A percentile compares a stretch with the other conserved stretches of the same genome.
Conservation (phyloP, 805 yeast species). For the Metschnikowia sp. region DNA sequence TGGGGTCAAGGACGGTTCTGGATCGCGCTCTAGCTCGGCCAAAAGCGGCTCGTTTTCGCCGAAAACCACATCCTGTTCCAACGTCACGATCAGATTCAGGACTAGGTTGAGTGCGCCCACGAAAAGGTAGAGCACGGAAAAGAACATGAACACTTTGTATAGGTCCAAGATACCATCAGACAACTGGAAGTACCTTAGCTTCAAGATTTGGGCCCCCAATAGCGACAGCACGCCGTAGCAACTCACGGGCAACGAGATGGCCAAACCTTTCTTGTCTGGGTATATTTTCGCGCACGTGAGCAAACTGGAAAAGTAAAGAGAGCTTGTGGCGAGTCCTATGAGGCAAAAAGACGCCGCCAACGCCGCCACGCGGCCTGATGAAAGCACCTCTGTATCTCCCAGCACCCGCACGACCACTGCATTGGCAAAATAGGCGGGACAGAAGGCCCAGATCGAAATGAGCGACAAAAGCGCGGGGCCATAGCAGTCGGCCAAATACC, state of each 20-base stretch:
- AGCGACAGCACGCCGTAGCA: conserved; percentile 83
- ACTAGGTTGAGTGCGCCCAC: conserved; percentile 61
- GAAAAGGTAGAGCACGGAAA: conserved; percentile 50
- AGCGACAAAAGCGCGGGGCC: conserved; percentile 74
- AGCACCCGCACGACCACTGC: conserved; percentile 19
- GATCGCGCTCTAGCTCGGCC: conserved; percentile 6
- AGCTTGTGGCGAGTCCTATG: conserved; percentile 71
- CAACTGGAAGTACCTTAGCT: conserved; percentile 36
- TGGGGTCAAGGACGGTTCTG: conserved; percentile 25
- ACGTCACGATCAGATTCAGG: conserved; percentile 61
- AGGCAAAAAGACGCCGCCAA: conserved; percentile 50
- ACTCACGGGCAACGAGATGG: conserved; percentile 85
- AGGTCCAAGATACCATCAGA: conserved; percentile 40
- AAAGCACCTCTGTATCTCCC: conserved; percentile 2
- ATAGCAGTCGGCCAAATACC: conserved; percentile 78
- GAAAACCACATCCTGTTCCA: conserved; percentile 48
- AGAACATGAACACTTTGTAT: conserved; percentile 48
- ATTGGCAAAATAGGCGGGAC: conserved; percentile 61
- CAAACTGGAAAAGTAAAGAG: conserved; percentile 66
- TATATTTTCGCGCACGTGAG: conserved; percentile 84
- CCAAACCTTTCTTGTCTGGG: conserved; percentile 70
- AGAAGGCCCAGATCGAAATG: conserved; percentile 55
- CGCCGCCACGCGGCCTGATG: conserved; percentile 38
- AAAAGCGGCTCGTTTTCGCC: conserved; percentile 21
- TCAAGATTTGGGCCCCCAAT: conserved; percentile 62